Evolutionary conservation across 1,284 basidiomycete species (phyloP).

Genomic region (Amylostereum areolatum): DNA sequence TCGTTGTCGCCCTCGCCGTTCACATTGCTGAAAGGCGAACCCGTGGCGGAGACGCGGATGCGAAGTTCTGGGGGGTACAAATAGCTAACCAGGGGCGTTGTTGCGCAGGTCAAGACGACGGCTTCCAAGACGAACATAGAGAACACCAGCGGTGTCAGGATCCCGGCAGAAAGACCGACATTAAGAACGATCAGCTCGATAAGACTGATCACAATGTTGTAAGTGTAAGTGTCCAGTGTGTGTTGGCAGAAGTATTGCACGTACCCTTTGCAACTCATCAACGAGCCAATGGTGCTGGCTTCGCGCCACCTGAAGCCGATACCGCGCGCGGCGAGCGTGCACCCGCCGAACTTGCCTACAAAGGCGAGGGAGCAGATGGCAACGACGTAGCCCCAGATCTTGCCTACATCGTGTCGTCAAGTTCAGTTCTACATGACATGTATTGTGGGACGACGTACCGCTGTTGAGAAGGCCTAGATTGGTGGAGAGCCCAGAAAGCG

Average conservation of each 20-base stretch:
- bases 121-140: constrained; percentile 94
- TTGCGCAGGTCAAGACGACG: constrained; percentile 81
- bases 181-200: constrained; percentile 67
- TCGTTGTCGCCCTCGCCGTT: constrained; percentile 26
- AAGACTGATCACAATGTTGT: constrained; percentile 20
- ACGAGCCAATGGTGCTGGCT: constrained; percentile 56
- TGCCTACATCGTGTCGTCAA: constrained; percentile 23
- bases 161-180: constrained; percentile 62
- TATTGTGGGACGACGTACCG: constrained; percentile 12
- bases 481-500: constrained; percentile 61
- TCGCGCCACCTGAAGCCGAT: constrained; percentile 56
- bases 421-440: not conserved
- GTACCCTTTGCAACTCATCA: constrained; percentile 73
- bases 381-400: constrained; percentile 61
- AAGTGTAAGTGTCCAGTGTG: no score
- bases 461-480: constrained; percentile 57
- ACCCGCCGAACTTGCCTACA: constrained; percentile 54
- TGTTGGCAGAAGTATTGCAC: constrained; percentile 15
- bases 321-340: constrained; percentile 43
- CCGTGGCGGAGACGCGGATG: constrained; percentile 38
- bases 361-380: constrained; percentile 46
- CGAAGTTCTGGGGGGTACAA: constrained; percentile 72
- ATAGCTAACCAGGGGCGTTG: constrained; percentile 76
- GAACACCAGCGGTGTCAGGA: constrained; percentile 71
- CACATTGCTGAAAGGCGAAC: constrained; percentile 40